phyloP scores from a whole-genome alignment of 805 yeast genomes.

The Candida boleticola region DNA sequence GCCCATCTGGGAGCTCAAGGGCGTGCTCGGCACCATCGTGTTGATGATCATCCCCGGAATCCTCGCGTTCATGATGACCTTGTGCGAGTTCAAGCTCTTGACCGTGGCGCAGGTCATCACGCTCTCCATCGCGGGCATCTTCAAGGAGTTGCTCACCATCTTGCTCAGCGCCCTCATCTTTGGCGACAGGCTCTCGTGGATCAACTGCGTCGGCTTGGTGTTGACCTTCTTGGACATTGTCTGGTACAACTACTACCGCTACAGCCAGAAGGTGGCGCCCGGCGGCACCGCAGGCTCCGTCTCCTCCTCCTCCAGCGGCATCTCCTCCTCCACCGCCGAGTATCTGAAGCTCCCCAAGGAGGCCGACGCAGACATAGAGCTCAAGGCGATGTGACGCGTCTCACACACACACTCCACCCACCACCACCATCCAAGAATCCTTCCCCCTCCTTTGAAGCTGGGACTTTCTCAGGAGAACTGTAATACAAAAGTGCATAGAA shows the following conservation, averaged over 20 bases:
- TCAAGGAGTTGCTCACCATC: constrained; percentile 88
- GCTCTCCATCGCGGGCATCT: constrained; percentile 85
- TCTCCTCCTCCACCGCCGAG: background rate
- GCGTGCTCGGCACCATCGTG: constrained; percentile 52
- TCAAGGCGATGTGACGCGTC: constrained; percentile 4
- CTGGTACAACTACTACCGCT: constrained; percentile 76
- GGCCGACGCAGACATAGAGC: constrained; percentile 1
- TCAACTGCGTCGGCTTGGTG: constrained; percentile 71
- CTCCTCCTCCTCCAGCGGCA: background rate
- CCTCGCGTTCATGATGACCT: constrained; percentile 85
- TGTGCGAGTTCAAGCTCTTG: constrained; percentile 80
- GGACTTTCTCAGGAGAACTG: too few relatives aligned
- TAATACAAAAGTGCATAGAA: too few relatives aligned
- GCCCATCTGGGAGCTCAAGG: constrained; percentile 64
- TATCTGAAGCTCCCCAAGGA: background rate
- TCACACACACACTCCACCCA: too few relatives aligned
- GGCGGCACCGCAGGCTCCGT: constrained; percentile 5
- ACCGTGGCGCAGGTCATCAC: constrained; percentile 83
- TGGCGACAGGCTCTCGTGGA: constrained; percentile 64
- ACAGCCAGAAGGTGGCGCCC: constrained; percentile 15
- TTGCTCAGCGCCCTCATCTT: constrained; percentile 65
- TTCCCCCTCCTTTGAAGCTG: too few relatives aligned
- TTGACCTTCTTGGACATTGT: constrained; percentile 76
- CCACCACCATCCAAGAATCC: too few relatives aligned
- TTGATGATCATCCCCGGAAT: constrained; percentile 78